Evolutionary conservation across 139 green algal species (phyloP).

Genomic region (Micromonas commoda): DNA sequence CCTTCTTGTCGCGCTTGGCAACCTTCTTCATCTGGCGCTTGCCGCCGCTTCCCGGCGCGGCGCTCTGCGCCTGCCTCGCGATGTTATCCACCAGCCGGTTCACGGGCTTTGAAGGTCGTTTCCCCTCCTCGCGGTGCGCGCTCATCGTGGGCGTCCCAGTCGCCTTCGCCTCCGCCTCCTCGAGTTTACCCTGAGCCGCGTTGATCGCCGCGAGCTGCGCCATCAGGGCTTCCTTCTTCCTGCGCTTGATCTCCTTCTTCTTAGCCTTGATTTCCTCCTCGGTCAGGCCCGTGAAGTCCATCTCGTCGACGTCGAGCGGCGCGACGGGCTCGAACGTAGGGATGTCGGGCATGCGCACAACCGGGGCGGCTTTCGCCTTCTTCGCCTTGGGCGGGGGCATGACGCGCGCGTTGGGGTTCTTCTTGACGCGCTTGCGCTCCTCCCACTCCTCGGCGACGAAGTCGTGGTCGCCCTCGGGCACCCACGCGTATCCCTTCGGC

Average conservation of each 20-base stretch:
- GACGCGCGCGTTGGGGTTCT: not conserved
- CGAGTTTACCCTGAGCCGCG: not conserved
- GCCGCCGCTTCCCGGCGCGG: not conserved
- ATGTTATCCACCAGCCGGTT: not conserved
- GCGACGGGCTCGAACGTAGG: too few species aligned
- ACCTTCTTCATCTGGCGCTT: not conserved
- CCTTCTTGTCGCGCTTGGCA: not conserved
- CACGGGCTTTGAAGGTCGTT: too few species aligned
- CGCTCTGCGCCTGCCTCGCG: not conserved
- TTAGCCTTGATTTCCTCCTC: not conserved
- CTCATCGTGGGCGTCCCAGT: too few species aligned
- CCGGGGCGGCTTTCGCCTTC: not conserved
- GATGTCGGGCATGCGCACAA: too few species aligned
- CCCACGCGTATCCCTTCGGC: constrained; percentile 7
- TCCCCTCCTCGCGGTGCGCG: too few species aligned
- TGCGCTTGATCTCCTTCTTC: not conserved
- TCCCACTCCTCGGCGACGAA: not conserved
- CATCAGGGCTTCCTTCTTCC: not conserved
- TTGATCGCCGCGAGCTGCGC: not conserved
- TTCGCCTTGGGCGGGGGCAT: not conserved
- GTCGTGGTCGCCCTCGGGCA: not conserved
- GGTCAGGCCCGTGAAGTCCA: not conserved
- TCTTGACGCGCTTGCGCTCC: not conserved
- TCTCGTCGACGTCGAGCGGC: too few species aligned
- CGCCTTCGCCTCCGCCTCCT: not conserved